Evolutionary conservation across 2,329 filamentous ascomycete genomes (phyloP).

Genomic region (Spiromastix sp.): DNA sequence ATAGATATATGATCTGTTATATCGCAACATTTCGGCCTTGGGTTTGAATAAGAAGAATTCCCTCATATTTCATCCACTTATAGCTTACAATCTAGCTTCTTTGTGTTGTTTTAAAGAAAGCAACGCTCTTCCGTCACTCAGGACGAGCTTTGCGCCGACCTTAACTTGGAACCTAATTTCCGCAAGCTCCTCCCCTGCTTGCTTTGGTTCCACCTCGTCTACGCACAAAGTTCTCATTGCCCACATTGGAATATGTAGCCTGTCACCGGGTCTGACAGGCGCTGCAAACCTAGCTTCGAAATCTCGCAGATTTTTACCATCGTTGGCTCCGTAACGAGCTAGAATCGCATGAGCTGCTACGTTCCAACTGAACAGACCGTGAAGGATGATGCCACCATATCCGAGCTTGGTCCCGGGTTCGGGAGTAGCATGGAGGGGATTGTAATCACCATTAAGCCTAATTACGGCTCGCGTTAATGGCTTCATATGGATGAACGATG

Average conservation of each 20-base stretch:
- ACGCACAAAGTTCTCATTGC: conserved; percentile 53
- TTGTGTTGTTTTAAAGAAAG: conserved; percentile 45
- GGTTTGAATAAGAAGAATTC: too few relatives aligned
- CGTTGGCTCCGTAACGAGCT: conserved; percentile 59
- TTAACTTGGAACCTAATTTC: conserved; percentile 6
- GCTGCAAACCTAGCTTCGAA: conserved; percentile 81
- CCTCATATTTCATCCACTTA: background rate
- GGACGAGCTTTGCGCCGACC: conserved; percentile 62
- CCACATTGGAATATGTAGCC: conserved; percentile 72
- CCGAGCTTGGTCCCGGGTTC: conserved; percentile 81
- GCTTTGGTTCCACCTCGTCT: conserved; percentile 59
- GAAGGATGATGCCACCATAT: conserved; percentile 78
- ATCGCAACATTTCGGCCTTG: too few relatives aligned
- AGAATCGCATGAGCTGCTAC: conserved; percentile 64
- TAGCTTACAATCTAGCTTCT: conserved; percentile 36
- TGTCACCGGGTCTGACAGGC: conserved; percentile 73
- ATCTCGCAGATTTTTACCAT: conserved; percentile 71
- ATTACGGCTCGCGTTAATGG: conserved; percentile 9
- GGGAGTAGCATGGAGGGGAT: conserved; percentile 79
- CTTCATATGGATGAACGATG: too few relatives aligned
- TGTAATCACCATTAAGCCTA: conserved; percentile 84
- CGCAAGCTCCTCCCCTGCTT: conserved; percentile 30
- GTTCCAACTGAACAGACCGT: conserved; percentile 83
- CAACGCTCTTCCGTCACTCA: conserved; percentile 66
- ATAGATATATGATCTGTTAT: background rate